Percentiles rank a stretch among this genome's conserved stretches.
phyloP scores from a whole-genome alignment of 1,284 basidiomycete species.

The Flammula alnicola region DNA sequence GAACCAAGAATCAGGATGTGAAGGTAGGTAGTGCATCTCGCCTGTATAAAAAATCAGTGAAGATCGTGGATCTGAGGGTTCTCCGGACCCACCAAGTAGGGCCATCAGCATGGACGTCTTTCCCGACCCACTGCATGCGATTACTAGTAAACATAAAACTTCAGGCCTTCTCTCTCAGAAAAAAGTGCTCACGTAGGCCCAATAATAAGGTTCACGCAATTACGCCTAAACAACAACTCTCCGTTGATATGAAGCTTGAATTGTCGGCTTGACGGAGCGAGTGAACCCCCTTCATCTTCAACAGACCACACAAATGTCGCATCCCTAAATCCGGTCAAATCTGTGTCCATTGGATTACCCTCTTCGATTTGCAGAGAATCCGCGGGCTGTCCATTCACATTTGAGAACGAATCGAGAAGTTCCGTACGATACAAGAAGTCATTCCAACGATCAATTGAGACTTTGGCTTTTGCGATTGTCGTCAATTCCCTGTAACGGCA shows the following conservation, averaged over 20 bases:
- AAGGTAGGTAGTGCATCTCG: constrained; percentile 65
- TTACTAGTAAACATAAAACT: neutral
- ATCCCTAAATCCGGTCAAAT: constrained; percentile 27
- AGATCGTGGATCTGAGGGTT: too few species aligned
- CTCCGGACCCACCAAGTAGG: constrained; percentile 12
- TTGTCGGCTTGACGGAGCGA: constrained; percentile 39
- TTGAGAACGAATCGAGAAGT: constrained; percentile 50
- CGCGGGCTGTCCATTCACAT: neutral
- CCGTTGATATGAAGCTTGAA: constrained; percentile 54
- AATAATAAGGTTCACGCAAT: constrained; percentile 63
- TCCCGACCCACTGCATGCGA: constrained; percentile 14
- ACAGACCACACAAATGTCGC: constrained; percentile 48
- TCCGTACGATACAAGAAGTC: constrained; percentile 57
- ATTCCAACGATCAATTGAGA: constrained; percentile 53
- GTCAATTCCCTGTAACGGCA: too few species aligned
- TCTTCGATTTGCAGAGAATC: neutral
- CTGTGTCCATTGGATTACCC: neutral
- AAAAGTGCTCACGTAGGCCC: constrained; percentile 55
- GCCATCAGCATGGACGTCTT: constrained; percentile 23
- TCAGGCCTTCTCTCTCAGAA: constrained; percentile 28
- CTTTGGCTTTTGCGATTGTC: too few species aligned
- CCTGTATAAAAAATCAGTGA: constrained; percentile 31
- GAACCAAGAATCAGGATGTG: constrained; percentile 59
- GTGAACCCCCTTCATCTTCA: constrained; percentile 31
- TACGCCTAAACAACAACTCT: constrained; percentile 58